Base-by-base conservation (phyloP, 345 rosid genomes). In the Isatis tinctoria region DNA sequence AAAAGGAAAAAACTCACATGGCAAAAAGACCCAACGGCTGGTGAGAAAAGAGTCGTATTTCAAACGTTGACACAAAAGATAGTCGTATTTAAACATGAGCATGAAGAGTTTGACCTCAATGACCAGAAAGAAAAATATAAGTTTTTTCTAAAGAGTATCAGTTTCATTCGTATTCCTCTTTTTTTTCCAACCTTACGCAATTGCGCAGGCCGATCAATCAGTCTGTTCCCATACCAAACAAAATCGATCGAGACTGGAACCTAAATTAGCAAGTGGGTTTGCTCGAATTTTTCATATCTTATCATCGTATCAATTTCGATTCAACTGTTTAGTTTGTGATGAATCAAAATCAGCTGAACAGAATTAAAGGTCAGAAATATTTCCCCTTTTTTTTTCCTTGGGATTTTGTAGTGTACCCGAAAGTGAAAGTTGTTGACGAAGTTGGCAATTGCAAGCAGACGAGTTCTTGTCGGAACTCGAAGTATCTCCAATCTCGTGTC, bases 341-440 rank as follows among this genome's bases (percentile, higher is more conserved):
- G 56, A 48, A 12, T 27, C 18, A 33, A 26, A 61, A 61, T 39
- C 53, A 49, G 66, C 26, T 39, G 40, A 37, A 27, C 22, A 10
- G 8, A 49, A 11, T 10, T 32, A 9, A 8, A 60, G 20, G 40
- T 47, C 10, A 9, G 24, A 72, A 72, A 13, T 51, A 39, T 27
- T 26, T 72, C 20, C 32, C 8, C 32, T 44, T 11, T 22, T 16
- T 3, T 27, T 39, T 60, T 52, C 16, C 20, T 32, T 60, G 45
- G 62, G n/a, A 4, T 41, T 75, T 52, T 68, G 33, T 52, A 75
- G 74, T 75, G 79, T 68, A 75, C 22, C 79, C 79, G 37, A 68
- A 54, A 68, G 27, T 75, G 62, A 75, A 68, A 61, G 74, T 12
- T 33, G 11, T 10, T 8, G 39, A 40, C 3, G 39, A 51, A 51